Evolutionary conservation across 108 stramenopile genomes (phyloP).

Genomic region (Skeletonema tropicum): DNA sequence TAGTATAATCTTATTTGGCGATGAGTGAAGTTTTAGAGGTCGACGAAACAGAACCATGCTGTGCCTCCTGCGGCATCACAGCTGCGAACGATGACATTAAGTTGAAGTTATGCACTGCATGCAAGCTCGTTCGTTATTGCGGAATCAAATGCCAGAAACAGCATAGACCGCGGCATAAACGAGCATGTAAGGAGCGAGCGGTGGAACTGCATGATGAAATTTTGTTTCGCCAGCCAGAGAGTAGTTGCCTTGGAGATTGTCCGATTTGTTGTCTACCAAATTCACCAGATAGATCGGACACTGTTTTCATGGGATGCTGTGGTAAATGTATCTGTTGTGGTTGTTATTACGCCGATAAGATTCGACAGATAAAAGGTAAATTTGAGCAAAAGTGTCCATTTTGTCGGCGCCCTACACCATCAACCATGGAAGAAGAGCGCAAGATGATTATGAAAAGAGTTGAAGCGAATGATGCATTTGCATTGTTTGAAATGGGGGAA

Average conservation of each 20-base stretch:
- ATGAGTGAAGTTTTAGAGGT: too few species aligned
- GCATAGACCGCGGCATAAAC: not conserved
- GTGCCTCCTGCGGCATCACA: not conserved
- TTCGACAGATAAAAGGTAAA: not conserved
- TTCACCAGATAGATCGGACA: not conserved
- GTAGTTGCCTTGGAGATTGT: constrained; percentile 6
- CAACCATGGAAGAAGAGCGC: not conserved
- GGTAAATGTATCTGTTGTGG: not conserved
- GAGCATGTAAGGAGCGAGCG: not conserved
- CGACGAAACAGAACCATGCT: not conserved
- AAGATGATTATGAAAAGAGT: not conserved
- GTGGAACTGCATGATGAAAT: not conserved
- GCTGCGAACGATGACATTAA: not conserved
- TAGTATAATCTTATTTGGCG: too few species aligned
- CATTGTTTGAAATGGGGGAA: not conserved
- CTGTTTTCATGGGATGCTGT: not conserved
- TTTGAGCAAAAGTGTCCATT: not conserved
- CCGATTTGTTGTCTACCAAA: not conserved
- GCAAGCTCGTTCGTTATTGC: not conserved
- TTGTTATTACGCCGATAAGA: not conserved
- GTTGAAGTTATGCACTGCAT: not conserved
- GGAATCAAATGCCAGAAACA: not conserved
- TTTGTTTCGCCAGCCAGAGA: not conserved
- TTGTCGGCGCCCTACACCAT: not conserved
- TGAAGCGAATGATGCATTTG: not conserved